These are phyloP conservation scores for Glycine latifolia DNA, from an alignment of 306 rosid genomes.

Conservation along the genomic window DNA sequence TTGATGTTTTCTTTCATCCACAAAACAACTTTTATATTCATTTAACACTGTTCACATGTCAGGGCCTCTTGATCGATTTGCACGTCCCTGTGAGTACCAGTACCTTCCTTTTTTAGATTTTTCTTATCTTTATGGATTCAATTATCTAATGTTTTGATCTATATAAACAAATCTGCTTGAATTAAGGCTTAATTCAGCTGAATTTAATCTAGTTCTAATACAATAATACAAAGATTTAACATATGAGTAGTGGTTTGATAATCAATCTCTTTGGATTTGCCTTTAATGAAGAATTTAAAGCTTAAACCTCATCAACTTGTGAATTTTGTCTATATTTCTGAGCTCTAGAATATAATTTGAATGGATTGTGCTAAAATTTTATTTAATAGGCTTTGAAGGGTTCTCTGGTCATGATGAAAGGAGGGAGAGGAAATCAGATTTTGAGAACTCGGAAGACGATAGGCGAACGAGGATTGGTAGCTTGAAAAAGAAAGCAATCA, in stretches of 20 bases:
- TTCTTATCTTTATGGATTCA: constrained; percentile 9
- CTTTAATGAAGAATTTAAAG: not conserved
- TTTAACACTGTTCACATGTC: constrained; percentile 61
- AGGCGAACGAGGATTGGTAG: constrained; percentile 72
- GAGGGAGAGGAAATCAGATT: constrained; percentile 77
- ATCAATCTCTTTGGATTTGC: not conserved
- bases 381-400: constrained; percentile 78
- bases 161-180: constrained; percentile 11
- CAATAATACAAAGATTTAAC: not conserved
- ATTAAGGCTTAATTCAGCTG: constrained; percentile 37
- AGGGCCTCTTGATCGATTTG: constrained; percentile 84
- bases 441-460: constrained; percentile 83
- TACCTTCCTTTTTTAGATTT: too few relatives aligned
- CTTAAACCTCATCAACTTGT: not conserved
- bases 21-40: not conserved
- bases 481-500: constrained; percentile 81
- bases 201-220: constrained; percentile 23
- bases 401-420: constrained; percentile 69
- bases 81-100: constrained; percentile 80
- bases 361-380: not conserved
- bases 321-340: constrained; percentile 19
- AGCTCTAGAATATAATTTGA: constrained; percentile 2
- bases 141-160: constrained; percentile 20
- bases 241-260: not conserved
- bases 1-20: constrained; percentile 41